These are phyloP conservation scores for Podospora bellae-mahoneyi DNA, from an alignment of 495 filamentous ascomycete species.

Conservation along the genomic window DNA sequence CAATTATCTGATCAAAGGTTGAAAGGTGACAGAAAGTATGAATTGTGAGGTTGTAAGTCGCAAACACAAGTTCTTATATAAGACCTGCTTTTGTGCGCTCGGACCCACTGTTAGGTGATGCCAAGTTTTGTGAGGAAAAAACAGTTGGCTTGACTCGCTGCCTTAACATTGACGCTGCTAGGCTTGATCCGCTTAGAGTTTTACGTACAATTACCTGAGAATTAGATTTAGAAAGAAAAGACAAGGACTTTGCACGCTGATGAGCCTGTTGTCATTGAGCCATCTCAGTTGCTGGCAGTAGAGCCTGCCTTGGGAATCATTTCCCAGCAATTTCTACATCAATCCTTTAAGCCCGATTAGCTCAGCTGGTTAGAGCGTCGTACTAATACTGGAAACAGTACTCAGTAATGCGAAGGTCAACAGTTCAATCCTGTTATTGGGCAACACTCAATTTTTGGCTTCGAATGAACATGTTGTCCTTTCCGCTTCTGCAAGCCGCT, in stretches of 20 bases:
- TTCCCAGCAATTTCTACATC: background rate
- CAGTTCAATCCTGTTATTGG: conserved; percentile 28
- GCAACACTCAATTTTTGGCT: conserved; percentile 3
- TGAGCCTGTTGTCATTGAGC: too few species aligned
- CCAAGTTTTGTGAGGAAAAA: background rate
- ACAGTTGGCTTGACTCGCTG: background rate
- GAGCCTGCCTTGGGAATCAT: background rate
- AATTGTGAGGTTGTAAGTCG: background rate
- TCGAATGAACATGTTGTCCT: too few species aligned
- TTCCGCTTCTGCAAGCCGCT: too few species aligned
- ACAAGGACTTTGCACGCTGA: too few species aligned
- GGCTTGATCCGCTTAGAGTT: too few species aligned
- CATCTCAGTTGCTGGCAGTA: background rate
- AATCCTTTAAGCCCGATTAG: conserved; percentile 20
- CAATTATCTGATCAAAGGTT: background rate
- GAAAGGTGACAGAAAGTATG: background rate
- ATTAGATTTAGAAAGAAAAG: too few species aligned
- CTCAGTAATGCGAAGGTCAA: conserved; percentile 25
- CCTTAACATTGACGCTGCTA: background rate
- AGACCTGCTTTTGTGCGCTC: background rate
- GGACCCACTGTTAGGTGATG: background rate
- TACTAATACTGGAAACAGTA: conserved; percentile 23
- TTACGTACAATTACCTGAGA: too few species aligned
- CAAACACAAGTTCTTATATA: background rate
- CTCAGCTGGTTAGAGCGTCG: conserved; percentile 27